phyloP scores from a whole-genome alignment of 768 basidiomycete species.

The Psilocybe subaeruginosa region DNA sequence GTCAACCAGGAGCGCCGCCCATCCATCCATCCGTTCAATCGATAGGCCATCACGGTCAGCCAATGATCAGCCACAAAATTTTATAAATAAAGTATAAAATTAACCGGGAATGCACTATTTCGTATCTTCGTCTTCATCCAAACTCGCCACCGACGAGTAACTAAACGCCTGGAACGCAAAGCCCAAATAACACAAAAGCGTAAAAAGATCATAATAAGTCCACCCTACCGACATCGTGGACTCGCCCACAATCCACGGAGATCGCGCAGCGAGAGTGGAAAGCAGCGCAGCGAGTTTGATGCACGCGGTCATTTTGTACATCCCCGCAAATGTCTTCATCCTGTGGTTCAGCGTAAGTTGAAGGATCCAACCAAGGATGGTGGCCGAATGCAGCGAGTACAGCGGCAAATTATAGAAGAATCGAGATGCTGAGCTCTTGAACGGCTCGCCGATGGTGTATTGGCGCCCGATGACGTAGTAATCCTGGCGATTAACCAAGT shows the following conservation, averaged over 20 bases:
- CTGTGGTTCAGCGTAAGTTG: conserved; percentile 17
- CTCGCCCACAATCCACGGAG: neutral
- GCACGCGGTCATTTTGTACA: conserved; percentile 2
- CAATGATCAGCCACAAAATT: no score
- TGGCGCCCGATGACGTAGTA: neutral
- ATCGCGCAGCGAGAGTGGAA: neutral
- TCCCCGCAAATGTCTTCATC: conserved; percentile 16
- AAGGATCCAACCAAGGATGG: conserved; percentile 8
- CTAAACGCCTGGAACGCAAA: neutral
- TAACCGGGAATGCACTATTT: no score
- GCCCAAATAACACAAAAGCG: no score
- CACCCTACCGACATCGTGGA: no score
- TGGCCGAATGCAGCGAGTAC: neutral
- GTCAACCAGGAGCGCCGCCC: no score
- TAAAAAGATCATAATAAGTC: no score
- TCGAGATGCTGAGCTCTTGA: neutral
- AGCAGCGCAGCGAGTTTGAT: neutral
- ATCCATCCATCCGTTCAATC: no score
- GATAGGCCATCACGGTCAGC: no score
- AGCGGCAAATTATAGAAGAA: neutral
- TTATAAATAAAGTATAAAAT: no score
- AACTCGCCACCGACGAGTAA: neutral
- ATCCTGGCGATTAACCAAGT: neutral
- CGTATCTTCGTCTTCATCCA: neutral
- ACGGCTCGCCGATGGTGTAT: neutral